Base-by-base conservation (phyloP, 2,329 filamentous ascomycete species). In the Verticillium longisporum region DNA sequence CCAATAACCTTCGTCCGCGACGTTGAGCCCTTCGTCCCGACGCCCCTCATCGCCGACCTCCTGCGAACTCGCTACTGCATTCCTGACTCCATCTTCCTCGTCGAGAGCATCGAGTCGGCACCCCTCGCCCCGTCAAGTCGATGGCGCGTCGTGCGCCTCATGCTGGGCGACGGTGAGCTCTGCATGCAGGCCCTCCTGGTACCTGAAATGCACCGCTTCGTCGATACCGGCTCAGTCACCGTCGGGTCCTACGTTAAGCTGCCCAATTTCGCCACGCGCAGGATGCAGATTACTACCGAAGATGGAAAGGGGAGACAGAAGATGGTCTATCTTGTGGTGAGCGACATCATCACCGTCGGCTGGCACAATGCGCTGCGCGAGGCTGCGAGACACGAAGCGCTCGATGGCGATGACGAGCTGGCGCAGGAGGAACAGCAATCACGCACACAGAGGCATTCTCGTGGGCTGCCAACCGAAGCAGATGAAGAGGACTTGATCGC, bases 91-190 rank as follows among this genome's bases (percentile, higher is more conserved):
- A 65, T 84, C 57, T 80, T 85, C 38, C 73, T 84, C 0, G 78
- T 85, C 41, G 79, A 82, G 61, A 73, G 71, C 55, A 61, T 82
- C n/a, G 74, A 80, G 13, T 59, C 66, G 15, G 63, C 74, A 0
- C 68, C 75, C 1, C 69, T 79, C 0, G 73, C 77, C 1, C 63
- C 58, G 13, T 71, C 71, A 31, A 66, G 64, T 15, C 67, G 73
- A 68, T 78, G 78, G 74, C 78, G 80, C 36, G 72, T 74, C 1
- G 66, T 83, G 1, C 74, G 81, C 2, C 64, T 85, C 11, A 60
- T 84, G 0, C 75, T 85, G 0, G 79, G 82, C 41, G 83, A 85
- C 64, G 81, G 82, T 1, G 74, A 79, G 65, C 68, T 83, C 3
- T 84, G 80, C 64, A 75, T 85, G 15, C 82, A 85, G 67, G 81